These are phyloP conservation scores for Talaromyces sp. DNA, from an alignment of 2,329 filamentous ascomycete genomes.

Conservation along the genomic window DNA sequence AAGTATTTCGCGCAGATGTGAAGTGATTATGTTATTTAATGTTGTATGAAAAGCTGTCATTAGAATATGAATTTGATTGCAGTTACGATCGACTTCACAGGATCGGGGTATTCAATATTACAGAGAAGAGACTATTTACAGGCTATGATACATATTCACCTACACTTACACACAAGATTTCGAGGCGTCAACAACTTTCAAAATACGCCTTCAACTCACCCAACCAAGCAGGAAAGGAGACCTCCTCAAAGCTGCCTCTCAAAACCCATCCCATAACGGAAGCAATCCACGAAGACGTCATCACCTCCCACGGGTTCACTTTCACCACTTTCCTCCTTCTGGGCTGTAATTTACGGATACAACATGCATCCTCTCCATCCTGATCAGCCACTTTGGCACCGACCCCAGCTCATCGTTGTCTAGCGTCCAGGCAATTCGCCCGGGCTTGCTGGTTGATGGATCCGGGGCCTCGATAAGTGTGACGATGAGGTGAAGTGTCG, in stretches of 20 bases:
- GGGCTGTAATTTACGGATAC: not conserved
- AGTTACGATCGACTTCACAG: not conserved
- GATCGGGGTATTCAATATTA: not conserved
- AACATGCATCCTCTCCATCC: not conserved
- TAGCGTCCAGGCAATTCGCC: not conserved
- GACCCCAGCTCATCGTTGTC: not conserved
- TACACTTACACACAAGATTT: not conserved
- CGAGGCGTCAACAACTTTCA: not conserved
- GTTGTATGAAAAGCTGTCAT: not conserved
- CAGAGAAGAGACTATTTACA: not conserved
- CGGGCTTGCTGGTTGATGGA: not conserved
- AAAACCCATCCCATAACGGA: not conserved
- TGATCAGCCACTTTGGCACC: not conserved
- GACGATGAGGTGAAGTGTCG: not conserved
- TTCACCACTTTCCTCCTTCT: not conserved
- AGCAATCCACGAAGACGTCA: not conserved
- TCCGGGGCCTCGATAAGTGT: not conserved
- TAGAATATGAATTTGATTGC: not conserved
- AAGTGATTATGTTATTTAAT: not conserved
- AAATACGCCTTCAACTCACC: not conserved
- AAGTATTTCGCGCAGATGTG: conserved; percentile 46
- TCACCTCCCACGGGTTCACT: not conserved
- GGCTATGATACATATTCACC: not conserved
- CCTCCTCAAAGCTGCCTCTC: not conserved
- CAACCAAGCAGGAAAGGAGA: not conserved